Evolutionary conservation across 1,284 basidiomycete species (phyloP), one percentile per base, ranked within the genome.

Genomic region (Sporisorium graminicola): DNA sequence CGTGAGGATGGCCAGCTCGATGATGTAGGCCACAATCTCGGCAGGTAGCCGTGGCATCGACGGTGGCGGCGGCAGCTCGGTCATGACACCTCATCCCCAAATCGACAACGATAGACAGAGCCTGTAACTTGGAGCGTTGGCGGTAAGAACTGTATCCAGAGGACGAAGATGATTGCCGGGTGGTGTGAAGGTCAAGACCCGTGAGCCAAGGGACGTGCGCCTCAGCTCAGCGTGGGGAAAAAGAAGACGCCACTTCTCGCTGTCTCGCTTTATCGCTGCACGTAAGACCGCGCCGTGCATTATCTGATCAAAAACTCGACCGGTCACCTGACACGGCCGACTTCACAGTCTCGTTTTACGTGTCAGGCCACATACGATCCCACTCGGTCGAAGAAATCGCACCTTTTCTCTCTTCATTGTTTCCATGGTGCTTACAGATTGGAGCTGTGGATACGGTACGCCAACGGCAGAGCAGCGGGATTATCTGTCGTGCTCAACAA

Each of bases 401-500:
- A 29, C 27, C 13, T 27, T 27, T 18, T 27, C 2, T 27, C 10
- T 10, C 5, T 29, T n/a, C 3, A n/a, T n/a, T 9, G 12, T 22
- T 35, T 9, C 47, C 14, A 13, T 49, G 10, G 16, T n/a, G 29
- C 31, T 49, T 71, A 79, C 52, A 69, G 61, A 24, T 77, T 67
- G 24, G 71, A 62, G 54, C 74, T 80, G 66, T 85, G 82, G 33
- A 85, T 73, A 14, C 81, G 73, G 50, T 84, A 81, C 33, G 82
- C 76, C 22, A 85, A 62, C 9, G 83, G 83, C 54, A 82, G 53
- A 5, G 83, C 84, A 2, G 84, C 82, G 7, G 84, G 84, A 46
- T 84, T 85, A 49, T 85, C 84, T 29, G 84, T 85, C 9, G 82
- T 85, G 31, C 83, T 80, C 37, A 83, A 65, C 43, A 85, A 65